Conservation (phyloP, 805 yeast genomes). For the Ogataea salicorniae region DNA sequence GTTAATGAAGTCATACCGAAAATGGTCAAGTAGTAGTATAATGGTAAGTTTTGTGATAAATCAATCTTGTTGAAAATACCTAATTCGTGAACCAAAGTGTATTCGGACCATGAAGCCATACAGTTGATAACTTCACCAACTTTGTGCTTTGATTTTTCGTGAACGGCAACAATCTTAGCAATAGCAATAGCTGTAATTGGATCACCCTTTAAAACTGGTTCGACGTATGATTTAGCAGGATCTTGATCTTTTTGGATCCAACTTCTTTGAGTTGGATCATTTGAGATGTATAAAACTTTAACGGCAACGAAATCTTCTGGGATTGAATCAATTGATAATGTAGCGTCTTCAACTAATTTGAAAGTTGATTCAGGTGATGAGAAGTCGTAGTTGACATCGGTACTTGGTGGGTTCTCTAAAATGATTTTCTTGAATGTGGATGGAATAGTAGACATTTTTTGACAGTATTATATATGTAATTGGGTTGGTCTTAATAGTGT, state of each 20-base stretch:
- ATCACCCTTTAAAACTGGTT: conserved; percentile 39
- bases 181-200: conserved; percentile 43
- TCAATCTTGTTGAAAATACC: conserved; percentile 30
- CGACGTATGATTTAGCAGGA: conserved; percentile 29
- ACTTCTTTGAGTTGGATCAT: conserved; percentile 59
- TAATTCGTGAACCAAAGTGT: conserved; percentile 31
- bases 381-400: conserved; percentile 2
- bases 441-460: not conserved
- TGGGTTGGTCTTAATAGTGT: not conserved
- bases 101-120: conserved; percentile 43
- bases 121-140: conserved; percentile 42
- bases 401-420: conserved; percentile 1
- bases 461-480: not conserved
- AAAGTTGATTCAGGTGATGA: conserved; percentile 15
- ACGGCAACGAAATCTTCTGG: conserved; percentile 31
- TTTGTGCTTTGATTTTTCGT: conserved; percentile 30
- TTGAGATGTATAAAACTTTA: conserved; percentile 44
- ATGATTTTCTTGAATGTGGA: not conserved
- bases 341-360: conserved; percentile 2
- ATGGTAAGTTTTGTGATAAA: conserved; percentile 25
- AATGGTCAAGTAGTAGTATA: conserved; percentile 41
- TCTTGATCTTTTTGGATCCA: conserved; percentile 42
- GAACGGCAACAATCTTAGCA: conserved; percentile 46
- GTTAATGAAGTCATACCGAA: conserved; percentile 58
- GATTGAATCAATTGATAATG: conserved; percentile 3